Percentiles rank a stretch among this genome's conserved stretches.
Evolutionary conservation across 306 rosid genomes (phyloP).

Genomic region (Cucumis sativus): Cucumber_9930_V3 NC_026657.2:3755501-3756000

Average conservation of each 20-base stretch:
- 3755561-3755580: constrained; percentile 72
- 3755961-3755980: constrained; percentile 67
- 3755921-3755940: constrained; percentile 77
- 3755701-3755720: constrained; percentile 92
- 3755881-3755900: constrained; percentile 53
- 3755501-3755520: constrained; percentile 96
- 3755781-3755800: constrained; percentile 86
- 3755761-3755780: constrained; percentile 73
- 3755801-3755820: constrained; percentile 97
- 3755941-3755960: constrained; percentile 72
- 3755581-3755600: constrained; percentile 78
- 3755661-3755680: constrained; percentile 72
- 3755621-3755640: constrained; percentile 75
- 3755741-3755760: constrained; percentile 88
- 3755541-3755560: constrained; percentile 32
- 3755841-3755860: constrained; percentile 53
- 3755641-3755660: constrained; percentile 78
- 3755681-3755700: constrained; percentile 97
- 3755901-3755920: constrained; percentile 62
- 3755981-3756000: constrained; percentile 62
- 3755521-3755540: constrained; percentile 62
- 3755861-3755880: constrained; percentile 59
- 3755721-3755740: constrained; percentile 86
- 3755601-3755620: constrained; percentile 84
- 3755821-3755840: constrained; percentile 74